Evolutionary conservation across 2,329 filamentous ascomycete genomes (phyloP), one percentile per base, ranked within the genome.

Genomic region (Clarireedia hainanense): DNA sequence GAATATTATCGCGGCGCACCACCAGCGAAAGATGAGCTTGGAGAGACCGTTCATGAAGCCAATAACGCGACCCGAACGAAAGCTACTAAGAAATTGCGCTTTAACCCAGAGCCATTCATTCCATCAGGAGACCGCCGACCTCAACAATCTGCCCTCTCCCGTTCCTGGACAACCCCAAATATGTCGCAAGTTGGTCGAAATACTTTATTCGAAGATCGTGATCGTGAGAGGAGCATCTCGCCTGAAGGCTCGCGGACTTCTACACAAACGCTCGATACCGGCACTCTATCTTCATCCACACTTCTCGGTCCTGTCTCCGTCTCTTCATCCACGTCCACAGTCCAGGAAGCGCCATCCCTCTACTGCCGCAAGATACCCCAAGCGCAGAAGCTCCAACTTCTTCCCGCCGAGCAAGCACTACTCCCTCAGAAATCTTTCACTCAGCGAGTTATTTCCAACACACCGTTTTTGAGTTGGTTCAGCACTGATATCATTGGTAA

Each of bases 381-480:
- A 1, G 86, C 86, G 34, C 80, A 83, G 50, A 80, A 80, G 58
- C 80, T 80, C 34, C 80, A 77, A 64, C 77, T 91, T 42, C 78
- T 86, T 37, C 83, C 86, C 1, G 80, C 86, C 47, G 80, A 86
- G 59, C 81, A 88, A 70, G 87, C 87, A 7, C 76, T 90, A 27
- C 79, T 86, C 14, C 86, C 86, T 2, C 83, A 86, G 63, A 81
- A 82, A 49, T 85, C 84, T 2, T 76, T 82, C 55, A 73, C 79
- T 37, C 84, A 88, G 70, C 79, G 83, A 51, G 67, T 88, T 20
- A 71, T 88, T 54, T 79, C 80, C 61, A 80, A 79, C 53, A 80
- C 90, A 42, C 87, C 87, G 2, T 77, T 90, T 58, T 72, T 90
- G 58, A 80, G 80, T 63, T 90, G 85, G 83, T 86, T 91, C 67